phyloP scores from a whole-genome alignment of 1,284 basidiomycete species.

The Volvariella surrecta region DNA sequence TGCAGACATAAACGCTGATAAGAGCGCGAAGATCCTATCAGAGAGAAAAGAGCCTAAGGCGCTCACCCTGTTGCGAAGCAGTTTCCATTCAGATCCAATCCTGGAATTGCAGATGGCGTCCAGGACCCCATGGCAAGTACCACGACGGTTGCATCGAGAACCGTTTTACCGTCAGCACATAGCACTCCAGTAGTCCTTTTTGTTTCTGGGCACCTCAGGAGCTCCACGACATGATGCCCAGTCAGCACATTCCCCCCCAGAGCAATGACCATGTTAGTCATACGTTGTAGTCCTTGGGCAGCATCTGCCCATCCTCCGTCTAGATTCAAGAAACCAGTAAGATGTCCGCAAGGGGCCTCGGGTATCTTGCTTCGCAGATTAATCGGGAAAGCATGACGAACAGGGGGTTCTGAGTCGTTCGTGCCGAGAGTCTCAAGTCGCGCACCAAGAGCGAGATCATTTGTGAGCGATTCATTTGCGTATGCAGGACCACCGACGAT shows the following conservation, averaged over 20 bases:
- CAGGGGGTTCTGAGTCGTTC: too few species aligned
- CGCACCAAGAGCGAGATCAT: slow-evolving; percentile 50
- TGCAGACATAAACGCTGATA: slow-evolving; percentile 3
- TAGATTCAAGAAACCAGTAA: slow-evolving; percentile 57
- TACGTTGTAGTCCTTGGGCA: slow-evolving; percentile 49
- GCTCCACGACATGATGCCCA: slow-evolving; percentile 44
- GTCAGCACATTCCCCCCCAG: slow-evolving; percentile 57
- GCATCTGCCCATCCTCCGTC: slow-evolving; percentile 87
- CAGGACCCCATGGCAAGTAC: slow-evolving; percentile 74
- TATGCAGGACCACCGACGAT: slow-evolving; percentile 23
- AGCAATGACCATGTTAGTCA: slow-evolving; percentile 47
- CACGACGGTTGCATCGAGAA: slow-evolving; percentile 44
- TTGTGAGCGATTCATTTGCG: slow-evolving; percentile 40
- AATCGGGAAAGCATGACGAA: slow-evolving; percentile 37
- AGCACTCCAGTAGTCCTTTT: slow-evolving; percentile 45
- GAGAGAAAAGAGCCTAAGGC: neutral
- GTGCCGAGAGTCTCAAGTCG: slow-evolving; percentile 19
- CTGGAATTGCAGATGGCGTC: slow-evolving; percentile 74
- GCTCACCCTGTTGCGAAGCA: slow-evolving; percentile 66
- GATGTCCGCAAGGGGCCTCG: too few species aligned
- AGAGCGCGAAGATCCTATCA: neutral
- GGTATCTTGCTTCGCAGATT: too few species aligned
- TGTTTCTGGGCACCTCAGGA: slow-evolving; percentile 24
- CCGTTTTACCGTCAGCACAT: slow-evolving; percentile 48
- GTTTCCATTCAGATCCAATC: slow-evolving; percentile 36